Evolutionary conservation across 495 filamentous ascomycete species (phyloP), one percentile per base, ranked within the genome.

Genomic region (Hypoxylon fuscum): DNA sequence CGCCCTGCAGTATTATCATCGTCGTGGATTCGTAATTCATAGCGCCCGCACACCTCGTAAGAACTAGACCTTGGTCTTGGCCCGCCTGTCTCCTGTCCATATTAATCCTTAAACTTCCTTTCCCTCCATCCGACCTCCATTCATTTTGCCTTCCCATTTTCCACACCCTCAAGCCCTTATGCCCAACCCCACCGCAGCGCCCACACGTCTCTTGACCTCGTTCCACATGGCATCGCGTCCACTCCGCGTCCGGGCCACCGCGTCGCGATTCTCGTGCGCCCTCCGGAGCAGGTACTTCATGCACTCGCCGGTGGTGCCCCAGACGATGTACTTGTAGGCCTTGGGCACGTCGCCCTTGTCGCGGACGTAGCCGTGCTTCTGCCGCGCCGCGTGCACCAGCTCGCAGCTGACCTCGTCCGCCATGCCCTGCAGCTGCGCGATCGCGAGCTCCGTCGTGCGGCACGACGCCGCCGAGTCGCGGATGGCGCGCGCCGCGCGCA

Each of bases 381-480:
- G 45, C 47, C 29, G 66, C 50, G 56, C 81, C 75, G 81, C 83
- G 58, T 86, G 72, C 20, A 96, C 83, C 12, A 97, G 77, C 67
- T 91, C 88, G 61, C 90, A 90, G 74, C 88, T 91, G 17, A 98
- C 87, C 68, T 98, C 95, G 60, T 98, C 95, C 12, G 95, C 95
- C 95, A 97, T 97, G 17, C 95, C 95, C 81, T 94, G 90, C 5
- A 98, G 83, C 75, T 98, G 95, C 5, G 90, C 94, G 74, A 93
- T 96, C 22, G 86, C 86, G 12, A 96, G 79, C 18, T 90, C 83
- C 7, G 81, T 78, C 31, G 83, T 81, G 21, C 90, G 73, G 40
- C 57, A 63, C 0, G 76, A 75, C 12, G 52, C 45, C 9, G 66
- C 60, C 17, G 65, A 59, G 15, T 77, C 70, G 14, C 74, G 48